These are phyloP conservation scores for Toxoplasma gondii DNA, from an alignment of 169 alveolate genomes.

Conservation along the genomic window DNA sequence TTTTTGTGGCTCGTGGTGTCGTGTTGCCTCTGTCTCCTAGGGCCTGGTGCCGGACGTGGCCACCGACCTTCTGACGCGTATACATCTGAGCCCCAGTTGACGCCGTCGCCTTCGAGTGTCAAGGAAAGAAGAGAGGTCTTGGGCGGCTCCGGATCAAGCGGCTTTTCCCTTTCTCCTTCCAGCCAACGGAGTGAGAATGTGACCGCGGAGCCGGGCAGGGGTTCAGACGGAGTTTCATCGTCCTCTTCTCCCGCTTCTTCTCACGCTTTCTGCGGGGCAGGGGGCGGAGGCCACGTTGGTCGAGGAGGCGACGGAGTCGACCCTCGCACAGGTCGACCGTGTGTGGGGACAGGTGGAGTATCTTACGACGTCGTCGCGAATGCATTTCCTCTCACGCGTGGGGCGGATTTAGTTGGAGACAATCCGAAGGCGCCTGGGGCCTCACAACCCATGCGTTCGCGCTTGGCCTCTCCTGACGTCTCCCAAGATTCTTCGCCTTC, in stretches of 20 bases:
- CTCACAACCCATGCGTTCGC: not conserved
- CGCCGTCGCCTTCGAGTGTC: too few relatives aligned
- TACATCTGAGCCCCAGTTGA: too few relatives aligned
- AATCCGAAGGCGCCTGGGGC: not conserved
- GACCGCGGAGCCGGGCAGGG: not conserved
- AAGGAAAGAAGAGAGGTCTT: too few relatives aligned
- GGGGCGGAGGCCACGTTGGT: conserved; percentile 68
- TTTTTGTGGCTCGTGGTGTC: too few relatives aligned
- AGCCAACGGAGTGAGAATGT: not conserved
- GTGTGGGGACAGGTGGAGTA: conserved; percentile 56
- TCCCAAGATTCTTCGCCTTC: not conserved
- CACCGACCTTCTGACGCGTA: too few relatives aligned
- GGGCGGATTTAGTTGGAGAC: not conserved
- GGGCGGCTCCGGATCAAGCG: too few relatives aligned
- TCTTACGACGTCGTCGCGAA: conserved; percentile 15
- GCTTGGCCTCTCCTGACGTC: not conserved
- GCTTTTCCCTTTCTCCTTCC: too few relatives aligned
- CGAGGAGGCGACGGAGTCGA: conserved; percentile 65
- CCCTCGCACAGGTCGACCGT: conserved; percentile 44
- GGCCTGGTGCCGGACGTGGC: too few relatives aligned
- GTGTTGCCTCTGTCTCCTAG: too few relatives aligned
- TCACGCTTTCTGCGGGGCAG: conserved; percentile 51
- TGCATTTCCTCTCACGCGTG: not conserved
- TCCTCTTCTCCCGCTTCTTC: not conserved
- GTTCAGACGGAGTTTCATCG: not conserved